phyloP scores from a whole-genome alignment of 2,329 filamentous ascomycete species.

The Biscogniauxia mediterranea region DNA sequence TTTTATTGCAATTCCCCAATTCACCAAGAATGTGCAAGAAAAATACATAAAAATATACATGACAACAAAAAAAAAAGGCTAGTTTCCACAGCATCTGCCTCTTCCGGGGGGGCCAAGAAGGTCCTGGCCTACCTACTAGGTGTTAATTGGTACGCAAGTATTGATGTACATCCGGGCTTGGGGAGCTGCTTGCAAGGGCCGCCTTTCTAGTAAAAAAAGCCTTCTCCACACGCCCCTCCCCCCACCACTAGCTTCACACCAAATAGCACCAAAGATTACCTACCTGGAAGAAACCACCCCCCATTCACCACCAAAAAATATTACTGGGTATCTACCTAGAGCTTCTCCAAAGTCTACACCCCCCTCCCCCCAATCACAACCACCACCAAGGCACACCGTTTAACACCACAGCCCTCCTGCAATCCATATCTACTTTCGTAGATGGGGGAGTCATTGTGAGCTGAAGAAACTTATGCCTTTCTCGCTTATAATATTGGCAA shows the following conservation, averaged over 20 bases:
- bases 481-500: slow-evolving; percentile 16
- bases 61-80: neutral
- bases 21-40: neutral
- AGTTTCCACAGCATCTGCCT: too few relatives aligned
- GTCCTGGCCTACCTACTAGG: slow-evolving; percentile 3
- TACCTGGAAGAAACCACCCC: neutral
- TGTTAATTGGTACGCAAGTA: neutral
- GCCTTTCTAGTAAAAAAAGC: slow-evolving; percentile 12
- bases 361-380: neutral
- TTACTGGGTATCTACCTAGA: slow-evolving; percentile 8
- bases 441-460: slow-evolving; percentile 7
- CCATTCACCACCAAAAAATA: neutral
- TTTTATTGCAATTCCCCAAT: neutral
- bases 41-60: too few relatives aligned
- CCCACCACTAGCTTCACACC: slow-evolving; percentile 28
- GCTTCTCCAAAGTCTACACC: slow-evolving; percentile 20
- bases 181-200: slow-evolving; percentile 13
- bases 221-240: slow-evolving; percentile 25
- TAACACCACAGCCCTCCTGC: neutral
- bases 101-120: too few relatives aligned
- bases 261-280: slow-evolving; percentile 12
- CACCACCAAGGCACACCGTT: neutral
- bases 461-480: slow-evolving; percentile 14
- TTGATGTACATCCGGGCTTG: neutral
- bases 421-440: slow-evolving; percentile 5